Evolutionary conservation across 2,329 filamentous ascomycete species (phyloP), one percentile per base, ranked within the genome.

Genomic region (Claviceps sp.): DNA sequence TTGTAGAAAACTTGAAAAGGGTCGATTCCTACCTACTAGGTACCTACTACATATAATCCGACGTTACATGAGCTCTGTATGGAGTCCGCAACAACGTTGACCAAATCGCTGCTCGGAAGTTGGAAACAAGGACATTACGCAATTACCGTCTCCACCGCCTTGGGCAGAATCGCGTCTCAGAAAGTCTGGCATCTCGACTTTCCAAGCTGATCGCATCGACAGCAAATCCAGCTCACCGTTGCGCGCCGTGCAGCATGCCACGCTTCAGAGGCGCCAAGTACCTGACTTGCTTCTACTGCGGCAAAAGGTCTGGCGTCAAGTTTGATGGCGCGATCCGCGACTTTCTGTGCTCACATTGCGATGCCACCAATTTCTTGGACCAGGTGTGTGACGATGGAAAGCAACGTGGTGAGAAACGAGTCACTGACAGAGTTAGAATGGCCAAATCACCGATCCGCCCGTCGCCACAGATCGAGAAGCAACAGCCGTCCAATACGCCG

Each of bases 371-470:
- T 67, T 86, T 88, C 70, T 74, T 96, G 37, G 93, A 98, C 65
- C 77, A 91, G 72, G 89, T 93, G 70, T 22, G 55, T 30, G 22
- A 34, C 30, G 9, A 34, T 34, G 30, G 30, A 34, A 9, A 34
- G 9, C 30, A 34, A 34, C 30, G 30, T 9, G 30, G 30, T 34
- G 30, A 9, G 9, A 34, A 34, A 34, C 30, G 9, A 34, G 30
- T 34, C 30, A 1, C 55, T 61, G 47, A 60, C 47, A 3, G 1
- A 13, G 9, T 54, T 61, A 93, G 86, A 81, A 88, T 65, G 91
- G 91, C 61, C 82, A 94, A 49, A 93, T 97, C 58, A 85, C 87
- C 52, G 91, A 98, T 66, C 88, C 90, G 26, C 89, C 88, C 2
- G 74, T 82, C 24, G 70, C 76, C 20, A 78, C 79, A 54, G 54